phyloP scores from a whole-genome alignment of 495 filamentous ascomycete genomes.

The Lasiosphaeria hispida region DNA sequence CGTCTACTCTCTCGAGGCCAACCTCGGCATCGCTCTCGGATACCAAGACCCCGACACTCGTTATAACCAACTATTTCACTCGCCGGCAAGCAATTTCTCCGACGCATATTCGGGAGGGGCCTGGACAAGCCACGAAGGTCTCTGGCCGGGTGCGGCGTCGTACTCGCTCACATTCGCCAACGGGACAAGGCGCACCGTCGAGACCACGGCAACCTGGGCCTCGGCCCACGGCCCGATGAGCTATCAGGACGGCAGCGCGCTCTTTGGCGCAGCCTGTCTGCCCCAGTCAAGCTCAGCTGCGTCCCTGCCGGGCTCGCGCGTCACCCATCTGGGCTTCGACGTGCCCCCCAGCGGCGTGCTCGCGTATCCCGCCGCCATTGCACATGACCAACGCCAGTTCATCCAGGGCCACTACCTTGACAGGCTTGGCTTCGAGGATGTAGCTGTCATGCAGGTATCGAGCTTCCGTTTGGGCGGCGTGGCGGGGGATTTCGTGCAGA shows the following conservation, averaged over 20 bases:
- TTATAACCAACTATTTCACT: background rate
- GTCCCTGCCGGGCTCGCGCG: too few relatives aligned
- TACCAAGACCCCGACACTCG: conserved; percentile 6
- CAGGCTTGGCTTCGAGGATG: background rate
- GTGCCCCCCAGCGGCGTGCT: too few relatives aligned
- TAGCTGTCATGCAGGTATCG: background rate
- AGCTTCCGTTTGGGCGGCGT: background rate
- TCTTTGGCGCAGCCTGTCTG: background rate
- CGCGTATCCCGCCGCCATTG: background rate
- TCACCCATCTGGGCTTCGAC: too few relatives aligned
- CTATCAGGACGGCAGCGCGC: background rate
- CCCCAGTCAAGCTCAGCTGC: background rate
- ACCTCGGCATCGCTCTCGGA: background rate
- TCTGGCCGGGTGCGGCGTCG: background rate
- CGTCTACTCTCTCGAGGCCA: background rate
- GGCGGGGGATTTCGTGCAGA: background rate
- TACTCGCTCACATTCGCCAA: conserved; percentile 4
- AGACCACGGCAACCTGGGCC: background rate
- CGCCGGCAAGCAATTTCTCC: background rate
- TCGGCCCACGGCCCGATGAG: background rate
- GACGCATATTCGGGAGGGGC: background rate
- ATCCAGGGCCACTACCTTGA: background rate
- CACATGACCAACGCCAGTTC: background rate
- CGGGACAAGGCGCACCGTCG: fast-evolving
- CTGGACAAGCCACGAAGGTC: background rate